Evolutionary conservation across 805 yeast genomes (phyloP).

Genomic region (Yamadazyma olivae): DNA sequence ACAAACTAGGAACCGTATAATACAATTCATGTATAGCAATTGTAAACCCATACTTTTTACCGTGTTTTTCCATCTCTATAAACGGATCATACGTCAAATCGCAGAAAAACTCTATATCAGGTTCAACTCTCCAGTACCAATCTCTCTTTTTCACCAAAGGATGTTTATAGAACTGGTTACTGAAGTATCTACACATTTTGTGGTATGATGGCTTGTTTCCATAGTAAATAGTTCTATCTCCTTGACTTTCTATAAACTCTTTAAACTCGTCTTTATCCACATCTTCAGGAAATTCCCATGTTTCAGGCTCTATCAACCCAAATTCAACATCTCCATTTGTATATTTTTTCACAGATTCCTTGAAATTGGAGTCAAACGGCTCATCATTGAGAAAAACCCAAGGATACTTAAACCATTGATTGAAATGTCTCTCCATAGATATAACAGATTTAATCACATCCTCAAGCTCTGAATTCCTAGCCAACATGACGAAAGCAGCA

Average conservation of each 20-base stretch:
- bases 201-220: conserved; percentile 83
- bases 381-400: conserved; percentile 88
- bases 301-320: conserved; percentile 55
- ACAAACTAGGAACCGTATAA: conserved; percentile 80
- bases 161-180: conserved; percentile 81
- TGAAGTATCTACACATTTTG: conserved; percentile 91
- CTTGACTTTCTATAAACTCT: conserved; percentile 68
- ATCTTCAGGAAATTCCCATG: conserved; percentile 64
- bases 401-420: conserved; percentile 92
- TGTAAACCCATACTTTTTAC: conserved; percentile 83
- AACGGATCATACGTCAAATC: conserved; percentile 93
- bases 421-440: conserved; percentile 82
- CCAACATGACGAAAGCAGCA: conserved; percentile 82
- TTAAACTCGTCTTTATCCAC: conserved; percentile 42
- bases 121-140: conserved; percentile 98
- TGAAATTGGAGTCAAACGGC: conserved; percentile 66
- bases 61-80: conserved; percentile 62
- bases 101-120: conserved; percentile 85
- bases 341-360: conserved; percentile 43
- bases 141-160: conserved; percentile 66
- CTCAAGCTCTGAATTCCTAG: conserved; percentile 73
- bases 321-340: conserved; percentile 68
- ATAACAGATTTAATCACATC: conserved; percentile 74
- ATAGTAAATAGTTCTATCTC: conserved; percentile 80
- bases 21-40: conserved; percentile 73